Conservation (phyloP, 2,329 filamentous ascomycete species). For the Xylaria multiplex region DNA sequence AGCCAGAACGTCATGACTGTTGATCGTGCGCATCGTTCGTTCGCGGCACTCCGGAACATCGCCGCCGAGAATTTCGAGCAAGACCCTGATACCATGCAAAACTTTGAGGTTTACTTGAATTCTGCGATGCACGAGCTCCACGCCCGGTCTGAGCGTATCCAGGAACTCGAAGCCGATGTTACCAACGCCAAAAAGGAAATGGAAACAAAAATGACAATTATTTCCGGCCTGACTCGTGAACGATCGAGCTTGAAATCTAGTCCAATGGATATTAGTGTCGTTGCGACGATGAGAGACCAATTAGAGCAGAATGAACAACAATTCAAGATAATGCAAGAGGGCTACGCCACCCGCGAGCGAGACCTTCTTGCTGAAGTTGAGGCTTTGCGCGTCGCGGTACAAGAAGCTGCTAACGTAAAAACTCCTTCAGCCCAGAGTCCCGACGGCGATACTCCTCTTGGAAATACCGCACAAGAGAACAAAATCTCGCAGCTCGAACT, state of each 20-base stretch:
- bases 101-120: constrained; percentile 91
- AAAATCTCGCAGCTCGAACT: constrained; percentile 73
- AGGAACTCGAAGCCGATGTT: constrained; percentile 87
- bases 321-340: constrained; percentile 76
- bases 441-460: constrained; percentile 47
- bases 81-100: constrained; percentile 86
- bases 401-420: constrained; percentile 45
- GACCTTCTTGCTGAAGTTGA: constrained; percentile 79
- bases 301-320: constrained; percentile 87
- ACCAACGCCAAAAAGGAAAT: constrained; percentile 90
- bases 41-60: constrained; percentile 88
- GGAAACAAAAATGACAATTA: constrained; percentile 96
- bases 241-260: constrained; percentile 86
- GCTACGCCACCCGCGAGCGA: constrained; percentile 77
- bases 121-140: constrained; percentile 93
- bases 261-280: constrained; percentile 90
- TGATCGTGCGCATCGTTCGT: constrained; percentile 90
- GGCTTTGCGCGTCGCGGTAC: constrained; percentile 68
- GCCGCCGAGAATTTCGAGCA: constrained; percentile 85
- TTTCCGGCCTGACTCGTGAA: constrained; percentile 91
- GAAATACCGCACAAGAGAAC: constrained; percentile 57
- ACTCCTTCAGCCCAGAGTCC: constrained; percentile 37
- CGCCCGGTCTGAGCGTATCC: constrained; percentile 85
- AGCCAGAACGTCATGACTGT: constrained; percentile 88
- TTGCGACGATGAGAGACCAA: constrained; percentile 87